phyloP scores from a whole-genome alignment of 768 basidiomycete species.

The Coprinopsis sp. region DNA sequence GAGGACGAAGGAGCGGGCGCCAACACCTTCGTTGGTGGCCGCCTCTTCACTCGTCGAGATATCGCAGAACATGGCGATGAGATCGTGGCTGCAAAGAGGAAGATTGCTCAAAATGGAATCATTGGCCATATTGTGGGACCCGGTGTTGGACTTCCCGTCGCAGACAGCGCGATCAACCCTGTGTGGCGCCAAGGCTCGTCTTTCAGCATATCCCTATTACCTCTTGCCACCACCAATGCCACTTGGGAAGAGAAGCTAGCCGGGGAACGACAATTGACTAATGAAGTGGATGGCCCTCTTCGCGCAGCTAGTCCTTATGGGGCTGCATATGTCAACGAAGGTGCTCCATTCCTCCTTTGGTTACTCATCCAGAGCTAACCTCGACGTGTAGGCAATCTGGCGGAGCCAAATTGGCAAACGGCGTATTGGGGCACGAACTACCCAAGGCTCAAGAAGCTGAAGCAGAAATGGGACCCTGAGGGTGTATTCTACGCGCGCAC shows the following conservation, averaged over 20 bases:
- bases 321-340: conserved; percentile 9
- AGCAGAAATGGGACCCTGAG: background rate
- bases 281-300: conserved; percentile 6
- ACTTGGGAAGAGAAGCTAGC: conserved; percentile 8
- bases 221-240: background rate
- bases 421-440: conserved; percentile 11
- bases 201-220: background rate
- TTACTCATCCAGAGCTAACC: no score
- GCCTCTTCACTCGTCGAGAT: conserved; percentile 9
- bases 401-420: conserved; percentile 13
- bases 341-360: no score
- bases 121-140: conserved; percentile 10
- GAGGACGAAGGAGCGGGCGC: conserved; percentile 6
- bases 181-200: conserved; percentile 4
- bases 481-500: background rate
- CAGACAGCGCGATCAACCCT: conserved; percentile 7
- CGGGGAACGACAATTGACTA: conserved; percentile 7
- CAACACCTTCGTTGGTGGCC: conserved; percentile 6
- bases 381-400: conserved; percentile 10
- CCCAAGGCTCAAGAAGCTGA: background rate
- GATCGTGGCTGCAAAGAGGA: conserved; percentile 9
- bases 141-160: background rate
- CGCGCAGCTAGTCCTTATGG: conserved; percentile 11
- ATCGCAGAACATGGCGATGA: conserved; percentile 1
- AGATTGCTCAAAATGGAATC: conserved; percentile 3